Evolutionary conservation across 192 early-diverging fungal genomes (phyloP), one percentile per base, ranked within the genome.

Genomic region (Glomus cerebriforme): DNA sequence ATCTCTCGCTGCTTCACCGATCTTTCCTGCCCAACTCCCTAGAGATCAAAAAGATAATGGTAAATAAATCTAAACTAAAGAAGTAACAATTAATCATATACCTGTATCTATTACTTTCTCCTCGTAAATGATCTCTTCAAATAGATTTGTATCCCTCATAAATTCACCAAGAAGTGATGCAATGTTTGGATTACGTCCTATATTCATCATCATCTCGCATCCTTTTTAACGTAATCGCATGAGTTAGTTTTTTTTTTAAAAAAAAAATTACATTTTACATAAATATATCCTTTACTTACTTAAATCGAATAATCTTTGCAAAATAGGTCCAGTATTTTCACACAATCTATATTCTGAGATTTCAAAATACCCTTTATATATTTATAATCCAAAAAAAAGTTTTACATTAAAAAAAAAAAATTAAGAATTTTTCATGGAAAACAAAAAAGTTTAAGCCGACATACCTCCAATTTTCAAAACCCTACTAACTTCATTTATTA

Each of bases 281-380:
- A n/a, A n/a, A n/a, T n/a, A n/a, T n/a, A n/a, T n/a, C n/a, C n/a
- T 65, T 34, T 7, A 37, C 67, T 69, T 69, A 69, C 67, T 32
- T n/a, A 22, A 6, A 69, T 15, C 22, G 5, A 69, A 39, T 24
- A 69, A 39, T 10, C 24, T 35, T 69, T 39, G 22, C 8, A 69
- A 69, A 22, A 39, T 12, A 22, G 67, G 67, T 39, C 67, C 67
- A 69, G 35, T 43, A 39, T 69, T 69, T 43, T 69, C 34, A 24
- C 67, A 69, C 7, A 69, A 45, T 69, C 81, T 79, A 78, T 81
- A 80, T 37, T 86, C 85, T 5, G 81, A 76, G 37, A 85, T 77
- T 49, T 85, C 84, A 12, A 85, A 69, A 9, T 39, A 39, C 6
- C 37, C 37, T 39, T 39, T 39, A 9, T 39, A 9, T 39, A 9